phyloP scores from a whole-genome alignment of 2,329 filamentous ascomycete genomes.

The Cytospora chrysosperma region DNA sequence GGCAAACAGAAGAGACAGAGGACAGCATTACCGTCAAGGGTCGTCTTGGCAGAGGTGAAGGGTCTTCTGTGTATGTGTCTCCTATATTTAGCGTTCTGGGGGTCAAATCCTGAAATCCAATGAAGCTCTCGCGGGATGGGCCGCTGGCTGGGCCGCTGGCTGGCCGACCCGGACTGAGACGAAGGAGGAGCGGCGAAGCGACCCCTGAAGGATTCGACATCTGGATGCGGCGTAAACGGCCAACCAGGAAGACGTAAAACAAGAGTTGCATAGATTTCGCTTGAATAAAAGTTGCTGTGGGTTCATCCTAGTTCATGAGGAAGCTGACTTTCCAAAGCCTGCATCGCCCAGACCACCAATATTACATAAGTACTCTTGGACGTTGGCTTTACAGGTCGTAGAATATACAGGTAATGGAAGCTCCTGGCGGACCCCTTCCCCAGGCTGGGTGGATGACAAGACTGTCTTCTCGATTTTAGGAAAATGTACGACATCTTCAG shows the following conservation, averaged over 20 bases:
- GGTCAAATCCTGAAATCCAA: constrained; percentile 4
- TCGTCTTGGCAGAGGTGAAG: not conserved
- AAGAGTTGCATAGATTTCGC: not conserved
- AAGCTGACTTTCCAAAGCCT: not conserved
- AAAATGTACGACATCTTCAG: no score
- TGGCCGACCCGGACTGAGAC: constrained; percentile 13
- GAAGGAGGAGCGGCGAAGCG: constrained; percentile 14
- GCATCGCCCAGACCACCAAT: not conserved
- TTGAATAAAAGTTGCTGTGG: not conserved
- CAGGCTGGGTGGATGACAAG: no score
- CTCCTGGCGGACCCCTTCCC: no score
- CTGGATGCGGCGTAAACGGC: no score
- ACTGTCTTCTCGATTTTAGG: no score
- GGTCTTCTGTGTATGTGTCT: not conserved
- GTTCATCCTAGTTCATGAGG: not conserved
- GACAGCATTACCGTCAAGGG: constrained; percentile 4
- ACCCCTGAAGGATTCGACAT: not conserved
- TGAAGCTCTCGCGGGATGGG: constrained; percentile 14
- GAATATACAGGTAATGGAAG: no score
- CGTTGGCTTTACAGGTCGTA: not conserved
- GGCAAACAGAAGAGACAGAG: constrained; percentile 1
- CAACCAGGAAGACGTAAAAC: not conserved
- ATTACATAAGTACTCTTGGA: not conserved
- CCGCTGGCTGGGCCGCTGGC: constrained; percentile 16
- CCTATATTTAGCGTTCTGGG: constrained; percentile 14